These are phyloP conservation scores for Rhizophagus sp. DNA, from an alignment of 192 early-diverging fungal genomes.

Conservation along the genomic window DNA sequence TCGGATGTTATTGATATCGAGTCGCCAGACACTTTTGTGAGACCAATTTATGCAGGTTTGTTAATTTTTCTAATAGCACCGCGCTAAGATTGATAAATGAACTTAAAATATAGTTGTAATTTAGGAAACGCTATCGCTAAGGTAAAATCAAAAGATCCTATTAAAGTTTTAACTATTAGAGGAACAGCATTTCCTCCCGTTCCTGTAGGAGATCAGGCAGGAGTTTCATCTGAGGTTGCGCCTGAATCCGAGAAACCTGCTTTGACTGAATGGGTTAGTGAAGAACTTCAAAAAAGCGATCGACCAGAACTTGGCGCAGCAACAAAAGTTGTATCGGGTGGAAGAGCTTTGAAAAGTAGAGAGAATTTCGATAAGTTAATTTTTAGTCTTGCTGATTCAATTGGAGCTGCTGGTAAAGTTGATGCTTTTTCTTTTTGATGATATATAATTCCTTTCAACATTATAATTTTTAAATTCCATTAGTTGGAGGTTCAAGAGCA, in stretches of 20 bases:
- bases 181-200: constrained; percentile 87
- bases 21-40: constrained; percentile 84
- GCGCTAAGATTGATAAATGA: neutral
- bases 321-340: constrained; percentile 89
- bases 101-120: neutral
- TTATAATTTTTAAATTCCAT: neutral
- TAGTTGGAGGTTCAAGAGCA: constrained; percentile 96
- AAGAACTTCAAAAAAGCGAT: constrained; percentile 92
- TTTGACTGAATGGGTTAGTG: constrained; percentile 80
- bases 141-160: constrained; percentile 83
- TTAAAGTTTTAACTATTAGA: constrained; percentile 91
- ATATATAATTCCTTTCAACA: neutral
- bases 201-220: constrained; percentile 43
- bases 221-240: constrained; percentile 69
- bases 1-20: constrained; percentile 87
- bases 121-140: constrained; percentile 94
- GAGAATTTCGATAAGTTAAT: constrained; percentile 90
- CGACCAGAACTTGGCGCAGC: constrained; percentile 89
- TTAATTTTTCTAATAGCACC: neutral
- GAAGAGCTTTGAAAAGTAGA: constrained; percentile 93
- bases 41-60: constrained; percentile 95
- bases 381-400: constrained; percentile 90
- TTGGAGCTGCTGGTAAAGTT: constrained; percentile 82
- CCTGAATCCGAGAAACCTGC: constrained; percentile 58
- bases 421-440: neutral